Evolutionary conservation across 2,329 filamentous ascomycete species (phyloP).

Genomic region (Neofusicoccum parvum): DNA sequence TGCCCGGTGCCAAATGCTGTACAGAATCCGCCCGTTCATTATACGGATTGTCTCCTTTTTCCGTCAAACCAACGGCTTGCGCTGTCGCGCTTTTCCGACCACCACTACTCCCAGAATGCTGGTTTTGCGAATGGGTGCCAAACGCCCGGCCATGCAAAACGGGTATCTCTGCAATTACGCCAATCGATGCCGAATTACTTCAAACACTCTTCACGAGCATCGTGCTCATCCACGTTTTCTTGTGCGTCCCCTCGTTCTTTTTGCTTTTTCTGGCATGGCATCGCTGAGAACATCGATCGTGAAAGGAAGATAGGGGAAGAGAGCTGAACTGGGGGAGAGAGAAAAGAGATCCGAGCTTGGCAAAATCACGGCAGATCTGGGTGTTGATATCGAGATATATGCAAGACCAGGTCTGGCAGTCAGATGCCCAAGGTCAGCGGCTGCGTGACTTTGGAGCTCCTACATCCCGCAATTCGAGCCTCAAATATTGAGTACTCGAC

Average conservation of each 20-base stretch:
- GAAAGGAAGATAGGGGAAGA: not conserved
- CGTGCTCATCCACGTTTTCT: not conserved
- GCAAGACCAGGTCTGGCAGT: not conserved
- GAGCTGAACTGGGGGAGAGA: not conserved
- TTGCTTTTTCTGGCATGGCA: not conserved
- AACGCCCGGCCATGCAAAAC: conserved; percentile 19
- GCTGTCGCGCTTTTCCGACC: conserved; percentile 2
- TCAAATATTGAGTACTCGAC: conserved; percentile 40
- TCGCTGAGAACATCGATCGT: not conserved
- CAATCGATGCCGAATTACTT: conserved; percentile 11
- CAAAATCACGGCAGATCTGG: conserved; percentile 19
- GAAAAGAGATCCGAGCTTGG: conserved; percentile 8
- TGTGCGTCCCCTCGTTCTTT: not conserved
- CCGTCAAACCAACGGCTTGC: not conserved
- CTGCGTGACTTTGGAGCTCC: not conserved
- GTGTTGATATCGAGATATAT: not conserved
- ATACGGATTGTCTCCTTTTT: conserved; percentile 7
- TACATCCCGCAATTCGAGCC: not conserved
- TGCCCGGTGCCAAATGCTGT: not conserved
- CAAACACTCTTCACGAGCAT: not conserved
- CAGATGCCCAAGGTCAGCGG: not conserved
- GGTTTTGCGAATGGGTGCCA: conserved; percentile 9
- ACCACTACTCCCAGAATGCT: conserved; percentile 11
- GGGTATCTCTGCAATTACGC: conserved; percentile 22
- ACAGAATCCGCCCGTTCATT: conserved; percentile 11